Conservation (phyloP, 139 green algal species). For the Haematococcus lacustris region DNA sequence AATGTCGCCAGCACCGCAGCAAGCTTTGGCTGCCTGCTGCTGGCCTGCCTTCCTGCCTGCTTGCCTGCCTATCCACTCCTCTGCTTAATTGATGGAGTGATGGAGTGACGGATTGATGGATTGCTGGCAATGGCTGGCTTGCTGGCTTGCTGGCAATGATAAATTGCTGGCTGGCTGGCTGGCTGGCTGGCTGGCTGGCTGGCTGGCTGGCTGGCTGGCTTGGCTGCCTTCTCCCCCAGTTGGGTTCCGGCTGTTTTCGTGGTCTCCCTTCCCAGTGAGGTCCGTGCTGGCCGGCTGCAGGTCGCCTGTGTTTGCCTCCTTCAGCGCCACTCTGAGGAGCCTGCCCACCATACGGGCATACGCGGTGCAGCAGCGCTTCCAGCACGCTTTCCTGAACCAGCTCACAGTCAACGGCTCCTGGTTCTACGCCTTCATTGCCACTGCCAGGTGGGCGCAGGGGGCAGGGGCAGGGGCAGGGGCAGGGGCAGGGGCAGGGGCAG, state of each 20-base stretch:
- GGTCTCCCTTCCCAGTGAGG: neutral
- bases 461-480: no score
- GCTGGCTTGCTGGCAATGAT: no score
- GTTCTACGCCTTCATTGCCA: constrained; percentile 31
- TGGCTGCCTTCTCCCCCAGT: neutral
- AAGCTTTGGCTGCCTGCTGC: no score
- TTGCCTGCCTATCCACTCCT: no score
- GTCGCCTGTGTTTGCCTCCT: constrained; percentile 78
- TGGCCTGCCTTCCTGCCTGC: no score
- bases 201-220: neutral
- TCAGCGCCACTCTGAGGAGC: constrained; percentile 71
- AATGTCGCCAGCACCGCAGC: no score
- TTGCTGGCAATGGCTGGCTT: no score
- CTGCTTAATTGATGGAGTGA: no score
- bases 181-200: neutral
- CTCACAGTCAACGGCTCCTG: constrained; percentile 57
- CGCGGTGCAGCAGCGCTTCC: constrained; percentile 47
- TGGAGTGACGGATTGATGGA: no score
- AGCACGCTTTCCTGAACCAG: constrained; percentile 36
- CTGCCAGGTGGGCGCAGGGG: neutral
- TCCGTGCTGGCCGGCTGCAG: neutral
- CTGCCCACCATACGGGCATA: constrained; percentile 91
- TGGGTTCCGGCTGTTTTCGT: neutral
- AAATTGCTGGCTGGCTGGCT: neutral
- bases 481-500: no score